Evolutionary conservation across 192 early-diverging fungal species (phyloP).

Genomic region (Thamnidium elegans): DNA sequence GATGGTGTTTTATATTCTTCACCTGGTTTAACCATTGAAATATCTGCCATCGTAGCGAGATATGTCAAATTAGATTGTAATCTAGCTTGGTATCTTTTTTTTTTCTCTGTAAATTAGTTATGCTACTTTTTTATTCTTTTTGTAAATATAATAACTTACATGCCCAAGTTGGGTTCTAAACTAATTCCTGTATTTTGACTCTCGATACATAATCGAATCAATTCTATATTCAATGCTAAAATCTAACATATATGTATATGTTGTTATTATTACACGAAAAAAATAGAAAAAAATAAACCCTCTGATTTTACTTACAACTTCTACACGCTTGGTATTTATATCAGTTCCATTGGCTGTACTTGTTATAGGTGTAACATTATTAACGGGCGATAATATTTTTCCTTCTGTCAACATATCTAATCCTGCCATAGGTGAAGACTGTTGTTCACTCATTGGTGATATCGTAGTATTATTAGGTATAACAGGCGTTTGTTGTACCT

Average conservation of each 20-base stretch:
- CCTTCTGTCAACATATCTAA: neutral
- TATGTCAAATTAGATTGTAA: slow-evolving; percentile 39
- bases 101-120: neutral
- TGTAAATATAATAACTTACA: slow-evolving; percentile 11
- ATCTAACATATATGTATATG: slow-evolving; percentile 17
- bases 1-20: slow-evolving; percentile 33
- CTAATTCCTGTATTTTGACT: slow-evolving; percentile 7
- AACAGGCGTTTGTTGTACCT: neutral
- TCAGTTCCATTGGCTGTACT: slow-evolving; percentile 1
- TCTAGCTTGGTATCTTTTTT: slow-evolving; percentile 31
- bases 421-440: neutral
- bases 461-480: neutral
- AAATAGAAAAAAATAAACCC: neutral
- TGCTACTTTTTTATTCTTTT: too few relatives aligned
- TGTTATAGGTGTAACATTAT: neutral
- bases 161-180: slow-evolving; percentile 22
- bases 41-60: slow-evolving; percentile 39
- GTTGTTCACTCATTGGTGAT: slow-evolving; percentile 11
- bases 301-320: slow-evolving; percentile 14
- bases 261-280: neutral
- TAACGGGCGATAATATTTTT: slow-evolving; percentile 1
- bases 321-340: slow-evolving; percentile 28
- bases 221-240: slow-evolving; percentile 34
- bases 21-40: slow-evolving; percentile 29
- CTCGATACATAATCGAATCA: slow-evolving; percentile 34